Base-by-base conservation (phyloP, 2,329 filamentous ascomycete genomes). In the Cladosporium sp. region DNA sequence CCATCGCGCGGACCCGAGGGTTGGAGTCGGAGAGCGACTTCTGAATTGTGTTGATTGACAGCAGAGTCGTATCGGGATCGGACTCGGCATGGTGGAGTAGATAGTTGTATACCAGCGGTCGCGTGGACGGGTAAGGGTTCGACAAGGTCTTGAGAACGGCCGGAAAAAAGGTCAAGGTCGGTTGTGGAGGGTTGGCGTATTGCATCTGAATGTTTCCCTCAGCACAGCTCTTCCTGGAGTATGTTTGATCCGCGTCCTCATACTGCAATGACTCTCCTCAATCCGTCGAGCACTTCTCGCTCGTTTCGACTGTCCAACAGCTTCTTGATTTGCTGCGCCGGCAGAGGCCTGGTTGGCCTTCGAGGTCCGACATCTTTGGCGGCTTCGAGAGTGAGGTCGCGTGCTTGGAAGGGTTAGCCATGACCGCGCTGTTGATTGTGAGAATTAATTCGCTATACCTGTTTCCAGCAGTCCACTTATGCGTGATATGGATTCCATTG, bases 51-150 rank as follows among this genome's bases (percentile, higher is more conserved):
- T 99, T 99, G 79, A 99, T 96, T 53, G 91, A 96, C 39, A 99
- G 80, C 32, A 99, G 80, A 17, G 93, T 91, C 40, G 96, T 87
- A 70, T 99, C 93, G 52, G 92, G 93, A 65, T 97, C 93, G 57
- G 90, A 84, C 68, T 97, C 93, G 68, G 93, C 93, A 78, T 99
- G 91, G 67, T 95, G 89, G 54, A 97, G 86, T 55, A 99, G 84
- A 72, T 96, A 99, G 67, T 96, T 95, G 76, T 99, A 99, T 56
- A 99, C 93, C 50, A 99, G 83, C 70, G 97, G 97, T 73, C 96
- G 95, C 70, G 97, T 91, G 64, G 95, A 90, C 62, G 96, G 80
- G 63, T 90, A 96, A 12, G 91, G 87, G 32, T 89, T 96, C 22
- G 92, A 92, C 53, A 96, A 89, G 62, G 97, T 99, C 75, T 99